Base-by-base conservation (phyloP, 345 rosid genomes). In the Aquilaria yunnanensis region DNA sequence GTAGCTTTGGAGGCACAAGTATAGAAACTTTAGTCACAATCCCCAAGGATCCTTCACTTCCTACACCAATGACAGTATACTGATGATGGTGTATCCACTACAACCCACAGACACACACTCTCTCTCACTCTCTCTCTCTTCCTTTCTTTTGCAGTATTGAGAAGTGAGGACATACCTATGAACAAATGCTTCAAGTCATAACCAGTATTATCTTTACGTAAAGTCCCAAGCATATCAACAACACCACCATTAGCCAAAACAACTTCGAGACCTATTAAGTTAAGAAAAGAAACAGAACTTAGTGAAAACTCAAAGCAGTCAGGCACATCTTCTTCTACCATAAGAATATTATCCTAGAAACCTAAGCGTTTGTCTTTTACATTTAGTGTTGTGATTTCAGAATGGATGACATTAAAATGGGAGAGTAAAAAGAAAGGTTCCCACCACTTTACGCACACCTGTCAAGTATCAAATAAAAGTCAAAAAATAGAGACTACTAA, bases 1-100 rank as follows among this genome's bases (percentile, higher is more conserved):
- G 79, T 63, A 90, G 63, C 75, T 86, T 90, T 43, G 89, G 82
- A 62, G 91, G 99, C 46, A 96, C 88, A 56, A 85, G 85, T 67
- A 90, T 80, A 48, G 99, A 94, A 67, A 90, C 89, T 82, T 90
- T 94, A 33, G 99, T 94, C 56, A 94, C 89, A 72, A 94, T 78
- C 59, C 97, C 97, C 78, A 94, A 73, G 65, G 99, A 90, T 69
- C 97, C 97, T 79, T 94, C 99, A 78, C 97, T 83, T 68, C 97
- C 97, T 88, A 69, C 71, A 75, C 16, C 52, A 52, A 33, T 31
- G 23, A 66, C 46, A 60, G 61, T 32, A 72, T 29, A 69, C 60
- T 32, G 55, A 55, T 29, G 51, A 47, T 37, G 51, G 46, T 66
- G 45, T 32, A 31, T 14, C 29, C 64, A 56, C 65, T 10, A 57